Percentiles rank a stretch among this genome's conserved stretches.
Conservation (phyloP, 768 basidiomycete species). For the Dioszegia aurantiaca region DNA sequence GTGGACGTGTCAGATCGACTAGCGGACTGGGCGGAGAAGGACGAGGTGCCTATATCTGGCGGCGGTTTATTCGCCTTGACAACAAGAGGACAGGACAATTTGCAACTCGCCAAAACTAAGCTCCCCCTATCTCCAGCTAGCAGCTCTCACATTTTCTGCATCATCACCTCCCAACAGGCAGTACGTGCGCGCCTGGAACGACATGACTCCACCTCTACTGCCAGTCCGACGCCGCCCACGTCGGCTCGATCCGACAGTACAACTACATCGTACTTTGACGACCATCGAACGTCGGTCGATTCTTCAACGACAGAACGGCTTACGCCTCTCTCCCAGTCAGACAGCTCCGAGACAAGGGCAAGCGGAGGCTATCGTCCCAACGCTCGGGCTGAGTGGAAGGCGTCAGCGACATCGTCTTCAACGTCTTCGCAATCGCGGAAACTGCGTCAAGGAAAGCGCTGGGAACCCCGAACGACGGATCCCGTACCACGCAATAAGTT, state of each 20-base stretch:
- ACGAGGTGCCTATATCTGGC: conserved; percentile 6
- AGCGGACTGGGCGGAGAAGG: conserved; percentile 35
- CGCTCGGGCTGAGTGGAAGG: background rate
- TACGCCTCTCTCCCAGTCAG: too few relatives aligned
- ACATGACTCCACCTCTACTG: background rate
- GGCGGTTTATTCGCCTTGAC: conserved; percentile 23
- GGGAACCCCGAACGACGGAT: conserved; percentile 1
- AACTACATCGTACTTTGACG: conserved; percentile 16
- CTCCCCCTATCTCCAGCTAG: conserved; percentile 33
- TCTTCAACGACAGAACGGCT: too few relatives aligned
- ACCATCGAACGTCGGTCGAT: conserved; percentile 3
- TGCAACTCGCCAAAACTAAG: conserved; percentile 30
- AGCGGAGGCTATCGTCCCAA: too few relatives aligned
- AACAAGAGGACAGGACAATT: conserved; percentile 13
- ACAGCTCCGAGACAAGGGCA: too few relatives aligned
- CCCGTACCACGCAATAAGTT: background rate
- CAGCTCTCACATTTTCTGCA: conserved; percentile 31
- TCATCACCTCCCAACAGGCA: conserved; percentile 35
- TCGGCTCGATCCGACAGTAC: conserved; percentile 7
- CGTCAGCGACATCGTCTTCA: background rate
- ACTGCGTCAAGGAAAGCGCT: background rate
- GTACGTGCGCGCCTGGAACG: background rate
- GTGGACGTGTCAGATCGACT: conserved; percentile 18
- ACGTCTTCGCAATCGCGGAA: background rate
- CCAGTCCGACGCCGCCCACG: conserved; percentile 7